Evolutionary conservation across 768 basidiomycete species (phyloP), one percentile per base, ranked within the genome.

Genomic region (Amylocystis lapponica): DNA sequence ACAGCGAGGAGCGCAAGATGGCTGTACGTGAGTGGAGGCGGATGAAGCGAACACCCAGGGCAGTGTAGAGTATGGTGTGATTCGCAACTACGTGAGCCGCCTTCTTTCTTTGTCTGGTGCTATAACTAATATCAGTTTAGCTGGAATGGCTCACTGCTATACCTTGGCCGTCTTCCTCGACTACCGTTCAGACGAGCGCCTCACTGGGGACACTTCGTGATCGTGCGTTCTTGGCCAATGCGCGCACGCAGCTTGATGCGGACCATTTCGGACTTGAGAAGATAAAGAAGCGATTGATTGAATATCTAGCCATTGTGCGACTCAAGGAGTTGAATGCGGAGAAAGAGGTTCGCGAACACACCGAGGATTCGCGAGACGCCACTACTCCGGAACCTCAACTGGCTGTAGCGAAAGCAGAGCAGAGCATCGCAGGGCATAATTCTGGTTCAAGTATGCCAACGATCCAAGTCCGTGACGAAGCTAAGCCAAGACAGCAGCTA

Each of bases 221-320:
- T 50, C 67, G 66, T 20, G 66, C 74, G 4, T 89, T 89, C 68
- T 71, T 91, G 21, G 47, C 71, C 22, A 75, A 72, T 27, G 90
- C 93, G 21, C 81, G 86, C 19, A 68, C 69, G 17, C 90, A 88
- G 57, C 78, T 97, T 8, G 92, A 97, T 53, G 72, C 79, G 11
- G 93, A 95, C 47, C 93, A 97, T 61, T 95, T 83, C 53, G 94
- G 94, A 1, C 69, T 97, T 14, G 89, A 93, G 45, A 89, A 87
- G 60, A 84, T 97, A 60, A 97, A 96, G 72, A 83, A 87, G 50
- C 74, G 93, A 9, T 63, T 95, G 3, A 86, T 95, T 35, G 94
- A 96, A 56, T 96, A 91, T 60, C 76, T 97, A 30, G 92, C 90
- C 0, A 86, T 96, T 10, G 83, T 94, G 26, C 68, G 89, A 47